Percentiles rank a stretch among this genome's conserved stretches.
Evolutionary conservation across 306 rosid genomes (phyloP).

Genomic region (Begonia masoniana): DNA sequence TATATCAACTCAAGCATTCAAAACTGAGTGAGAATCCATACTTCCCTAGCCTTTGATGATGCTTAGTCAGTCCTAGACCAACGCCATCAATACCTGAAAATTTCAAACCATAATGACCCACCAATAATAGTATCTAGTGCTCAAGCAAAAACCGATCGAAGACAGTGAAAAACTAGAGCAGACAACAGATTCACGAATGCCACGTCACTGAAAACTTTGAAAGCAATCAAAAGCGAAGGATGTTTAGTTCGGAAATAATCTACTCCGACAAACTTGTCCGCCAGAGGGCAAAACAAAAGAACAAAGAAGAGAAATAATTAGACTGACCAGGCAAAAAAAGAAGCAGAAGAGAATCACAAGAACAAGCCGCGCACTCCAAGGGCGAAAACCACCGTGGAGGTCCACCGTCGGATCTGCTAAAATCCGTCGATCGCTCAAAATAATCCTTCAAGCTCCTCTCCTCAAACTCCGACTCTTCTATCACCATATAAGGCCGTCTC

Average conservation of each 20-base stretch:
- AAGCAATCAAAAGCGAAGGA: background rate
- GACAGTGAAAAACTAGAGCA: no score
- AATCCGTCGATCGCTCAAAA: conserved; percentile 31
- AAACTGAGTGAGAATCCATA: conserved; percentile 15
- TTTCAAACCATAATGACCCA: background rate
- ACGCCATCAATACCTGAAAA: conserved; percentile 66
- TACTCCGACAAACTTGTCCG: background rate
- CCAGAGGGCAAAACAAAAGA: background rate
- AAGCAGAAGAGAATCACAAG: conserved; percentile 41
- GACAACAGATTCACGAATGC: no score
- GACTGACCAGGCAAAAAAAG: conserved; percentile 67
- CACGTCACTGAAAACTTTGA: no score
- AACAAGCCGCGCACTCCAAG: conserved; percentile 31
- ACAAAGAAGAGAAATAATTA: background rate
- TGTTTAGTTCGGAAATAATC: background rate
- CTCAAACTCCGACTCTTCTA: conserved; percentile 7
- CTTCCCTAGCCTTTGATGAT: conserved; percentile 63
- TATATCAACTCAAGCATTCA: background rate
- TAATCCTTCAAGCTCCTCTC: conserved; percentile 24
- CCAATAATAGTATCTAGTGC: no score
- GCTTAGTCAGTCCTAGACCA: conserved; percentile 68
- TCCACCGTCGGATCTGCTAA: conserved; percentile 40
- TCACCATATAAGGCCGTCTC: background rate
- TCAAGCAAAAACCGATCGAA: no score
- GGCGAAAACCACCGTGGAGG: conserved; percentile 95